Base-by-base conservation (phyloP, 768 basidiomycete genomes). In the Favolaschia claudopus region DNA sequence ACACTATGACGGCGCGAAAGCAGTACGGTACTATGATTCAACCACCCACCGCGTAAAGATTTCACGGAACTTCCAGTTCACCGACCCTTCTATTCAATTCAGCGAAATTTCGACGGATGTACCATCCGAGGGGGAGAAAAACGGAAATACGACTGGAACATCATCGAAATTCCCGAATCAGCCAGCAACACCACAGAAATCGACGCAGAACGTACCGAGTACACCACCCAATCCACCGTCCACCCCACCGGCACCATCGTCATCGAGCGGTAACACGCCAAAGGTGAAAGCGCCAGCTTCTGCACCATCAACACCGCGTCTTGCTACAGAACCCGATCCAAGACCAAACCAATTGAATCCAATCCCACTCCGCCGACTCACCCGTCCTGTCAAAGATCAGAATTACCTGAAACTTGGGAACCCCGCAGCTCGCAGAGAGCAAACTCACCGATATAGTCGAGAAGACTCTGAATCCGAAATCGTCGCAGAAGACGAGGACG, bases 11-110 rank as follows among this genome's bases (percentile, higher is more conserved):
- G 52, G 47, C 5, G 27, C 58, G 0, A 32, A 31, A 2, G 45
- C 55, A 9, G 53, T 65, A 10, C 20, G 45, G 4, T 66, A 66
- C 25, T 63, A 48, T 31, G 48, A 66, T n/a, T 12, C 56, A 15
- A 13, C 9, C 0, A 55, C 38, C 3, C 52, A 32, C 28, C 52
- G 49, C 5, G 49, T 50, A n/a, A 50, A 50, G 15, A 50, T 38
- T 12, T 50, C 49, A 1, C 49, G 49, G 36, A 50, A 50, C 49
- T 50, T 13, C n/a, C 6, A 15, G 20, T 50, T 50, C 15, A 27
- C 40, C 4, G 51, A 37, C 19, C 50, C 50, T 29, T 17, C 37
- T 29, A 31, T 32, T 8, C 4, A 31, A 37, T 51, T 51, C 50
- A 51, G 14, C n/a, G 38, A 51, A 20, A 14, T 51, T 40, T 5